Percentiles rank a stretch among this genome's conserved stretches.
These are phyloP conservation scores for Fusarium humuli DNA, from an alignment of 2,329 filamentous ascomycete species.

Conservation along the genomic window DNA sequence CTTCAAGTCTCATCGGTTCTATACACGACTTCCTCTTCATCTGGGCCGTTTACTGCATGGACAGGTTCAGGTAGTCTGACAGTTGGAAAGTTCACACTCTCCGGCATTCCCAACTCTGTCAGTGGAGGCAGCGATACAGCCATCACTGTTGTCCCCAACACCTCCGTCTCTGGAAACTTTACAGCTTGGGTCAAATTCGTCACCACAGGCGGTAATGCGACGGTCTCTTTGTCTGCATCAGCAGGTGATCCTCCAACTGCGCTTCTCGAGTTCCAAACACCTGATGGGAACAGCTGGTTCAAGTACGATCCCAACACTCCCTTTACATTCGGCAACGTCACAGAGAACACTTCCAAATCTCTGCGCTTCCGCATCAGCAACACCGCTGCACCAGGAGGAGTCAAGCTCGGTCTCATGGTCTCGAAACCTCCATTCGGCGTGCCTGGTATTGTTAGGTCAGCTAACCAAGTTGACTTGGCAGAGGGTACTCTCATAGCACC, in stretches of 20 bases:
- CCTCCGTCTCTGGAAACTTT: slow-evolving; percentile 60
- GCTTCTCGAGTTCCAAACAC: slow-evolving; percentile 65
- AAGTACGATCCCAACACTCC: slow-evolving; percentile 55
- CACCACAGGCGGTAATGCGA: slow-evolving; percentile 62
- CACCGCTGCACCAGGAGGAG: slow-evolving; percentile 57
- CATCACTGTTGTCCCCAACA: slow-evolving; percentile 61
- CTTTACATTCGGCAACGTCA: slow-evolving; percentile 68
- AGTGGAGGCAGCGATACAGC: slow-evolving; percentile 53
- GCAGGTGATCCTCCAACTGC: slow-evolving; percentile 62
- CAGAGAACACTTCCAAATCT: slow-evolving; percentile 60
- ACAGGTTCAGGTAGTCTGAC: slow-evolving; percentile 51
- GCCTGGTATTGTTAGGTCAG: slow-evolving; percentile 63
- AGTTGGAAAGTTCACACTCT: slow-evolving; percentile 62
- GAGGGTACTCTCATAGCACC: slow-evolving; percentile 65
- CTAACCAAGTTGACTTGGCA: slow-evolving; percentile 67
- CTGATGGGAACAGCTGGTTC: slow-evolving; percentile 64
- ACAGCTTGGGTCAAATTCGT: slow-evolving; percentile 60
- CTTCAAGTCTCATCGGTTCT: slow-evolving; percentile 59
- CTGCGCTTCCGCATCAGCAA: slow-evolving; percentile 67
- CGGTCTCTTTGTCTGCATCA: slow-evolving; percentile 61
- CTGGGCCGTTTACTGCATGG: slow-evolving; percentile 58
- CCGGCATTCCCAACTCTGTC: slow-evolving; percentile 59
- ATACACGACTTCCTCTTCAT: slow-evolving; percentile 57
- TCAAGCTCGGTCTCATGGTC: slow-evolving; percentile 65
- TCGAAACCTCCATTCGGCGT: slow-evolving; percentile 71